These are phyloP conservation scores for Rusavskia elegans DNA, from an alignment of 495 filamentous ascomycete genomes.

Conservation along the genomic window DNA sequence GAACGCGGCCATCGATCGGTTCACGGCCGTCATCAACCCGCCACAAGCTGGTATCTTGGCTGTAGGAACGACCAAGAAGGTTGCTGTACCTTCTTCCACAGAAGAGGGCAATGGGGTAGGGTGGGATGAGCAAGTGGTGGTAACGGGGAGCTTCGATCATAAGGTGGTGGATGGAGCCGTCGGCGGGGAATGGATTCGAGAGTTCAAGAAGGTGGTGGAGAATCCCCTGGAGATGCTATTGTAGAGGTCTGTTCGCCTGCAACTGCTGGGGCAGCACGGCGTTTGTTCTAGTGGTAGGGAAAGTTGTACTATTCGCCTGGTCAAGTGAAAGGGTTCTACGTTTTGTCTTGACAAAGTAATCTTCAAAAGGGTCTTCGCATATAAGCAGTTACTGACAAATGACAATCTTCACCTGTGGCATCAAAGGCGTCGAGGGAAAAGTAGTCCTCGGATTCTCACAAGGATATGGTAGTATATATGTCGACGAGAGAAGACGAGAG, in stretches of 20 bases:
- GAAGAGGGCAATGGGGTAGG: conserved; percentile 72
- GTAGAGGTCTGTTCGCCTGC: conserved; percentile 32
- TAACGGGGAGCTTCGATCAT: conserved; percentile 95
- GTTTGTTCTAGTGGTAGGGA: too few species aligned
- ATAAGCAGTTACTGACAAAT: too few species aligned
- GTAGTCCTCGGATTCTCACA: too few species aligned
- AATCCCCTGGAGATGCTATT: conserved; percentile 89
- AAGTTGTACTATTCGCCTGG: too few species aligned
- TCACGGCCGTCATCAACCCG: conserved; percentile 99
- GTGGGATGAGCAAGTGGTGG: conserved; percentile 94
- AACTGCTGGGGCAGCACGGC: too few species aligned
- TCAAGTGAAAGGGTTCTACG: too few species aligned
- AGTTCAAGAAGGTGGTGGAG: conserved; percentile 95
- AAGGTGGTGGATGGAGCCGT: conserved; percentile 89
- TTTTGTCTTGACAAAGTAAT: too few species aligned
- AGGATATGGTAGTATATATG: too few species aligned
- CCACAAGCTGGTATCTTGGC: conserved; percentile 94
- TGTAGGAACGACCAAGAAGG: conserved; percentile 88
- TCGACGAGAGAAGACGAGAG: too few species aligned
- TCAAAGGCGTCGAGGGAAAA: too few species aligned
- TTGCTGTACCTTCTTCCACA: conserved; percentile 56
- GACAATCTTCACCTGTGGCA: too few species aligned
- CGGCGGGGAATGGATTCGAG: conserved; percentile 90
- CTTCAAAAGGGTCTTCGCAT: too few species aligned
- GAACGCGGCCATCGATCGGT: conserved; percentile 90